Conservation (phyloP, 768 basidiomycete species). For the Phaeolepiota aurea region DNA sequence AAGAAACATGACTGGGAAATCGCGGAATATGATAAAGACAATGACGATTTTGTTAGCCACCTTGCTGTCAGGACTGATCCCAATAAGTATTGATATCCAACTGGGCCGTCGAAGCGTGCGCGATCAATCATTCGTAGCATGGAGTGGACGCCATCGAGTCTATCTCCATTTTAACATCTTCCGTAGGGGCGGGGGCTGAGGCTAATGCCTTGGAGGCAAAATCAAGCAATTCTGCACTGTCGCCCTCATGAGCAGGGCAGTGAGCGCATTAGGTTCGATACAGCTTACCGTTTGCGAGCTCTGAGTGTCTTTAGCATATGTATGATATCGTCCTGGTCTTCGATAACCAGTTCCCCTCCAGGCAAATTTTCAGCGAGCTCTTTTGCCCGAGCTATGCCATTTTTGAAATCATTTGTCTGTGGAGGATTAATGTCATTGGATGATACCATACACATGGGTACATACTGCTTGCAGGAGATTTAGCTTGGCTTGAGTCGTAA, state of each 20-base stretch:
- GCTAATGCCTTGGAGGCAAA: constrained; percentile 38
- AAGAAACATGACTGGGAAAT: not conserved
- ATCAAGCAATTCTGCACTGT: constrained; percentile 44
- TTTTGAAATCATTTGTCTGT: constrained; percentile 70
- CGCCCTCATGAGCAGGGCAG: not conserved
- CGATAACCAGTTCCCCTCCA: constrained; percentile 62
- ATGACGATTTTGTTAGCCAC: not conserved
- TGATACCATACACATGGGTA: not conserved
- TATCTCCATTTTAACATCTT: constrained; percentile 48
- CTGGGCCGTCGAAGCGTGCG: not conserved
- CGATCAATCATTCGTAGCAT: constrained; percentile 18
- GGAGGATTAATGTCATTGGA: not conserved
- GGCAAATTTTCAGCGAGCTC: constrained; percentile 50
- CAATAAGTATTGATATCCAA: not conserved
- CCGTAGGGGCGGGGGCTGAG: constrained; percentile 17
- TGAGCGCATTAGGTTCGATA: not conserved
- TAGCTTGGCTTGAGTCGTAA: constrained; percentile 54
- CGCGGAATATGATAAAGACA: not conserved
- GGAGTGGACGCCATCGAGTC: constrained; percentile 76
- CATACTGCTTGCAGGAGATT: constrained; percentile 55
- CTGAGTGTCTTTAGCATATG: constrained; percentile 56
- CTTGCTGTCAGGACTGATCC: not conserved
- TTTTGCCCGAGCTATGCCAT: constrained; percentile 46
- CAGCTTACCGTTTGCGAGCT: constrained; percentile 53
- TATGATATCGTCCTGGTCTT: constrained; percentile 68